A percentile compares a stretch with the other conserved stretches of the same genome.
phyloP scores from a whole-genome alignment of 2,329 filamentous ascomycete genomes.

The Colletotrichum phormii region DNA sequence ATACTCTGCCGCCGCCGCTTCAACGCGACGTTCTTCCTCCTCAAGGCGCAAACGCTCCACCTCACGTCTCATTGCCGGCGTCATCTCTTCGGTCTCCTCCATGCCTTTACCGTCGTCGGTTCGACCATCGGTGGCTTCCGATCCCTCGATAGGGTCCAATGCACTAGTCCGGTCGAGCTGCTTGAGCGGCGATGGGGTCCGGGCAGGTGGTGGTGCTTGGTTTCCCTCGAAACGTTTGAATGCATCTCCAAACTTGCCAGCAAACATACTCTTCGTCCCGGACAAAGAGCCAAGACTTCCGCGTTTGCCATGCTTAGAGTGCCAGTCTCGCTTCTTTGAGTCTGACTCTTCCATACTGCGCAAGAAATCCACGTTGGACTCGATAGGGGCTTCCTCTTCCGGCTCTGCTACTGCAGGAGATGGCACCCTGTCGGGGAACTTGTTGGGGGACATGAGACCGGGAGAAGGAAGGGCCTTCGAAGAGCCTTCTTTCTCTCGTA shows the following conservation, averaged over 20 bases:
- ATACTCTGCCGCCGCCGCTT: slow-evolving; percentile 89
- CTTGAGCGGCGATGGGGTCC: slow-evolving; percentile 63
- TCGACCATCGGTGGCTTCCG: slow-evolving; percentile 76
- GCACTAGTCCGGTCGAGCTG: slow-evolving; percentile 57
- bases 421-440: slow-evolving; percentile 50
- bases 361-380: slow-evolving; percentile 86
- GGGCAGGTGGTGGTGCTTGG: slow-evolving; percentile 47
- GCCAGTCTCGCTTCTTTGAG: slow-evolving; percentile 64
- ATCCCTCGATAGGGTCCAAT: slow-evolving; percentile 79
- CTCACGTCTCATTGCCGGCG: slow-evolving; percentile 90
- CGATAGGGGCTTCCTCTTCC: slow-evolving; percentile 73
- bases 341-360: slow-evolving; percentile 78
- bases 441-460: slow-evolving; percentile 45
- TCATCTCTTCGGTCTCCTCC: slow-evolving; percentile 75
- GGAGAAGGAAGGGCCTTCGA: slow-evolving; percentile 54
- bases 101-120: slow-evolving; percentile 75
- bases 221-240: slow-evolving; percentile 89
- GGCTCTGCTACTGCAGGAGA: slow-evolving; percentile 56
- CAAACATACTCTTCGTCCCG: slow-evolving; percentile 84
- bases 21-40: slow-evolving; percentile 91
- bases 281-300: slow-evolving; percentile 79
- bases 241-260: slow-evolving; percentile 90
- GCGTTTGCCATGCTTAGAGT: slow-evolving; percentile 75
- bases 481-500: slow-evolving; percentile 79
- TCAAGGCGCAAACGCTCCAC: slow-evolving; percentile 84